A percentile compares a stretch with the other conserved stretches of the same genome.
Conservation (phyloP, 495 filamentous ascomycete species). For the Neurospora sp. region DNA sequence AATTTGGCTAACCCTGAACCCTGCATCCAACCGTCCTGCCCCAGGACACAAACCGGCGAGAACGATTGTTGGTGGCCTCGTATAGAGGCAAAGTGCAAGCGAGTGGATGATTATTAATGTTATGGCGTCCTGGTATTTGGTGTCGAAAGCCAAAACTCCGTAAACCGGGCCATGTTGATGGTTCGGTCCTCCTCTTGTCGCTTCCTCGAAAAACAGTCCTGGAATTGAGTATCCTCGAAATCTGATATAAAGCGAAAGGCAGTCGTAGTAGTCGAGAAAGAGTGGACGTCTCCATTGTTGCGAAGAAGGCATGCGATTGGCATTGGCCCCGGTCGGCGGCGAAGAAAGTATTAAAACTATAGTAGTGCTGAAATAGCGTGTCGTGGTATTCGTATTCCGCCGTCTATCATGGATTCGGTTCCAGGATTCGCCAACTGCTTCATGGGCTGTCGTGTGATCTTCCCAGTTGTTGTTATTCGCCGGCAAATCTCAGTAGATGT, state of each 20-base stretch:
- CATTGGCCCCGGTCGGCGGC: neutral
- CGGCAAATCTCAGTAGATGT: neutral
- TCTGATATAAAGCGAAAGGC: neutral
- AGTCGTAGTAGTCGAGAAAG: neutral
- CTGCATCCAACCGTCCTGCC: neutral
- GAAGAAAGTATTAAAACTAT: neutral
- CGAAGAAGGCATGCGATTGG: neutral
- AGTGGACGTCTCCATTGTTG: neutral
- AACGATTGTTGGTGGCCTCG: neutral
- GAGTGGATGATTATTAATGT: neutral
- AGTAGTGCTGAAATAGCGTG: neutral
- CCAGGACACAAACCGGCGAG: neutral
- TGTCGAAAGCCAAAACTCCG: neutral
- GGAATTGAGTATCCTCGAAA: neutral
- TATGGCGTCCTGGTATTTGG: neutral
- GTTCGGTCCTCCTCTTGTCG: neutral
- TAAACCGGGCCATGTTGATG: neutral
- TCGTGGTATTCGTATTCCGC: neutral
- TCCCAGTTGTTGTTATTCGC: neutral
- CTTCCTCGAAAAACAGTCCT: neutral
- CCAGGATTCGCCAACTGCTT: neutral
- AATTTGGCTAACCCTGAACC: neutral
- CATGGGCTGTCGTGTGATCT: neutral
- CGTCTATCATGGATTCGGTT: neutral
- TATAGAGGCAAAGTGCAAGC: neutral